These are phyloP conservation scores for Porpolomopsis calyptriformis DNA, from an alignment of 768 basidiomycete species.

Conservation along the genomic window DNA sequence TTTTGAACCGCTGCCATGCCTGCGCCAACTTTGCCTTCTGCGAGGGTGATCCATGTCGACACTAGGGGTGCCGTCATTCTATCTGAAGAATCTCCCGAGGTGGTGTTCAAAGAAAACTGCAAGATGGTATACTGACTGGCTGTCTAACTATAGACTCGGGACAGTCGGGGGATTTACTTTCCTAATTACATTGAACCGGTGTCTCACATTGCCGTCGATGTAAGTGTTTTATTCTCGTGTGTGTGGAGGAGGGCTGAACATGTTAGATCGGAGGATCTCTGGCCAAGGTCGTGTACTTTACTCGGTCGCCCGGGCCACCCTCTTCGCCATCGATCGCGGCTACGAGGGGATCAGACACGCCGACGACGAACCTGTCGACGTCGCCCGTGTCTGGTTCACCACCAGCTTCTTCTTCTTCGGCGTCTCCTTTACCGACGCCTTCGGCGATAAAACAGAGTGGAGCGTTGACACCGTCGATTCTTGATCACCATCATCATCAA, in stretches of 20 bases:
- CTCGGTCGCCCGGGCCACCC: constrained; percentile 82
- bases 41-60: constrained; percentile 87
- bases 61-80: constrained; percentile 90
- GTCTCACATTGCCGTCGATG: constrained; percentile 95
- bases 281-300: constrained; percentile 98
- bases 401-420: constrained; percentile 20
- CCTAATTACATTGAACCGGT: constrained; percentile 97
- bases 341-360: constrained; percentile 44
- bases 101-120: constrained; percentile 26
- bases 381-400: constrained; percentile 34
- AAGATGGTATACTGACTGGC: constrained; percentile 7
- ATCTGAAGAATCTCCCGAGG: constrained; percentile 90
- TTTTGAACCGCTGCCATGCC: constrained; percentile 24
- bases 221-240: constrained; percentile 33
- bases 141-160: constrained; percentile 55
- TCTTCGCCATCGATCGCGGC: constrained; percentile 61
- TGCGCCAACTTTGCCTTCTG: constrained; percentile 61
- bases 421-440: constrained; percentile 23
- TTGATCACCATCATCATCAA: too few relatives aligned
- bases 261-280: constrained; percentile 89
- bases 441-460: constrained; percentile 43
- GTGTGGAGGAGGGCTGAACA: constrained; percentile 8
- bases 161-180: constrained; percentile 93
- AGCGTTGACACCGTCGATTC: constrained; percentile 72
- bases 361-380: constrained; percentile 34